Evolutionary conservation across 768 basidiomycete genomes (phyloP).

Genomic region (Pulveroboletus sp.): DNA sequence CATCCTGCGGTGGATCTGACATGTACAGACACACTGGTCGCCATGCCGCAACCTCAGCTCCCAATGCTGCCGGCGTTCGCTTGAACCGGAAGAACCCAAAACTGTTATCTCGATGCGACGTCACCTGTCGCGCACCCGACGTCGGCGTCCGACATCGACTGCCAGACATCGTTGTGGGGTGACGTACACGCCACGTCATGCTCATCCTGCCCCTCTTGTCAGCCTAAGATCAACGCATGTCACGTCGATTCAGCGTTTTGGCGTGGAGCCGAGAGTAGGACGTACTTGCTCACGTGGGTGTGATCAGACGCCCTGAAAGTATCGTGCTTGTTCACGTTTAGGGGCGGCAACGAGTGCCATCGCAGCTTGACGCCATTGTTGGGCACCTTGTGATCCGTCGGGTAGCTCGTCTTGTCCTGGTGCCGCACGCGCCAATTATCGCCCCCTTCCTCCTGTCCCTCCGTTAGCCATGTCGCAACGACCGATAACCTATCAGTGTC

Average conservation of each 20-base stretch:
- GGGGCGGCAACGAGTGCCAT: constrained; percentile 5
- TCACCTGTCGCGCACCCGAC: background rate
- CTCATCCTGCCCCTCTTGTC: constrained; percentile 1
- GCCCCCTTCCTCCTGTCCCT: constrained; percentile 4
- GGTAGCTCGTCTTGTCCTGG: too few species aligned
- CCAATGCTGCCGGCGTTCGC: constrained; percentile 6
- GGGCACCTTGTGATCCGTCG: too few species aligned
- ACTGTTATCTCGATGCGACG: background rate
- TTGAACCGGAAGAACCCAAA: constrained; percentile 8
- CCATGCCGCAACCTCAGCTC: constrained; percentile 11
- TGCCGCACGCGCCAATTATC: constrained; percentile 14
- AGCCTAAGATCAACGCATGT: too few species aligned
- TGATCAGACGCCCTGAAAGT: too few species aligned
- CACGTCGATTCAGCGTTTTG: too few species aligned
- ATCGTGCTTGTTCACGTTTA: background rate
- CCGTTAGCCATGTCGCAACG: background rate
- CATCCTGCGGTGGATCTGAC: constrained; percentile 11
- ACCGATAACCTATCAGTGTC: background rate
- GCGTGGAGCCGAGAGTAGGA: too few species aligned
- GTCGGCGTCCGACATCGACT: background rate
- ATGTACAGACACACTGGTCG: constrained; percentile 9
- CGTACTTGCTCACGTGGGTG: too few species aligned
- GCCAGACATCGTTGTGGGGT: constrained; percentile 17
- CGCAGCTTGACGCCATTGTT: background rate
- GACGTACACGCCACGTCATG: constrained; percentile 12